Base-by-base conservation (phyloP, 2,329 filamentous ascomycete species). In the Fusarium sp. region DNA sequence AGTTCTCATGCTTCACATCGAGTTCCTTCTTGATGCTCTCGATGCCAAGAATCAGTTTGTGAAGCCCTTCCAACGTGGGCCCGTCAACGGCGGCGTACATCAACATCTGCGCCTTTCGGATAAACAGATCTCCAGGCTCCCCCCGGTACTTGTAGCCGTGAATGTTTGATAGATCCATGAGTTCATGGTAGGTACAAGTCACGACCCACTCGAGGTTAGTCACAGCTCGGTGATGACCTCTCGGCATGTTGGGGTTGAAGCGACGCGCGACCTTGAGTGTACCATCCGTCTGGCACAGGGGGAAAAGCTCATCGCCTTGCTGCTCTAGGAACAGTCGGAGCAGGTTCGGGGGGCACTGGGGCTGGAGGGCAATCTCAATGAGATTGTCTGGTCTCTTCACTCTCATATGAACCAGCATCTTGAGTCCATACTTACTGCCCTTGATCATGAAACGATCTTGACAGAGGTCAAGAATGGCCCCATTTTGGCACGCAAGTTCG, bases 201-300 rank as follows among this genome's bases (percentile, higher is more conserved):
- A 73, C n/a, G 14, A 73, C 56, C 45, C 37, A 67, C 6, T 67
- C 66, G 18, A 73, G 48, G 24, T 71, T 64, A 3, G 70, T 71
- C 2, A 63, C 41, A 2, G 62, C 61, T 0, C 16, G 48, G 27
- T 64, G 39, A 11, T 31, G 37, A 3, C 69, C 69, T 29, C 43
- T 31, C 14, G 65, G 69, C 6, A 69, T 39, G 24, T 65, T 48
- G 2, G 43, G 43, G 43, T 10, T 18, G 14, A 27, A 48, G 6
- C 22, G 43, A 18, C 43, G 22, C 22, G 22, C 13, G 22, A 9
- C 22, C 8, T 27, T 48, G 43, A 48, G 13, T 24, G 4, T 24
- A 22, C 16, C 27, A 11, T 52, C 50, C 11, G 27, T 14, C 27
- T 20, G 18, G 18, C 27, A 54, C 11, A n/a, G 11, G 5, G 35